phyloP scores from a whole-genome alignment of 2,329 filamentous ascomycete genomes.

The Nannizziopsis barbatae region DNA sequence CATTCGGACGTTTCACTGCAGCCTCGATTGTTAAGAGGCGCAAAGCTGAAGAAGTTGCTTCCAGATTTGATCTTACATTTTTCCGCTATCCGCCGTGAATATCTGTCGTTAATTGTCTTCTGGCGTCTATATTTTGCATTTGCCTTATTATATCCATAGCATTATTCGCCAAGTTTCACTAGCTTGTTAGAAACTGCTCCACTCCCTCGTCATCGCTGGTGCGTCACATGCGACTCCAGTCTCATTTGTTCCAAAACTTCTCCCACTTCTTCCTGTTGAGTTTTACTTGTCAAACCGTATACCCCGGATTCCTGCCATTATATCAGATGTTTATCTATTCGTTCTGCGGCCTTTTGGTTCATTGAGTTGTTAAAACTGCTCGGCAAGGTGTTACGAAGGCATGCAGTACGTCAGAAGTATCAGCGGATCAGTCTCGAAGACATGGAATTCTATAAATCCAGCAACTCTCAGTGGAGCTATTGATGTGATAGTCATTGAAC shows the following conservation, averaged over 20 bases:
- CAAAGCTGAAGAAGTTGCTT: too few relatives aligned
- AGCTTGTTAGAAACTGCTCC: neutral
- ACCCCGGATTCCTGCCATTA: too few relatives aligned
- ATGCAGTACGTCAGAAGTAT: slow-evolving; percentile 99
- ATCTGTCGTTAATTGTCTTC: slow-evolving; percentile 7
- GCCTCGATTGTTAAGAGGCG: too few relatives aligned
- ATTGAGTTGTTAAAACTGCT: neutral
- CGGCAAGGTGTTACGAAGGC: neutral
- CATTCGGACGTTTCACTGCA: too few relatives aligned
- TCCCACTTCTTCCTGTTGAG: neutral
- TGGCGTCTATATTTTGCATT: neutral
- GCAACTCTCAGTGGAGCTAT: slow-evolving; percentile 95
- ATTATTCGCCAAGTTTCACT: neutral
- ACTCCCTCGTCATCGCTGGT: neutral
- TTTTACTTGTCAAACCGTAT: neutral
- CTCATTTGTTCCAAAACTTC: neutral
- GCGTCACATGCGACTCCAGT: slow-evolving; percentile 3
- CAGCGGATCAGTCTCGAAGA: slow-evolving; percentile 90
- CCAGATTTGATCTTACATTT: neutral
- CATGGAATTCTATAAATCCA: slow-evolving; percentile 99
- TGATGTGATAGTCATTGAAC: slow-evolving; percentile 96
- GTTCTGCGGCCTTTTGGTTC: neutral
- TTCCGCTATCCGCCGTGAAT: neutral
- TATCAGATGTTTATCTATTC: neutral
- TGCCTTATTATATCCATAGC: neutral